Conservation (phyloP, 2,329 filamentous ascomycete species). For the Bretziella fagacearum region DNA sequence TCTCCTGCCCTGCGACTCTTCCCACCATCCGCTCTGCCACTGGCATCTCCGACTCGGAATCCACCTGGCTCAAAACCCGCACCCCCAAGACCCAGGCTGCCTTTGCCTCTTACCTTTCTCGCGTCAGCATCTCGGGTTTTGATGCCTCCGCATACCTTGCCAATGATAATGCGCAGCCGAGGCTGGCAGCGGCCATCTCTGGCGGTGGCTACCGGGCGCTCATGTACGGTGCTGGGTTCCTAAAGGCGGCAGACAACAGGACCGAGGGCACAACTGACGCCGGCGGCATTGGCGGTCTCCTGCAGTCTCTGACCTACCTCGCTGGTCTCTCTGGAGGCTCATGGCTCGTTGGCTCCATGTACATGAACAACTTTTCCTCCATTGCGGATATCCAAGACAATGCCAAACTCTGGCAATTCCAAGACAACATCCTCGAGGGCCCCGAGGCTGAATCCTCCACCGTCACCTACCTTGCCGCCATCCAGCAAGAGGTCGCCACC, state of each 20-base stretch:
- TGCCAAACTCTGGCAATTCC: conserved; percentile 25
- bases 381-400: conserved; percentile 30
- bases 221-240: conserved; percentile 62
- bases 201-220: conserved; percentile 80
- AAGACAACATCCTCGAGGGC: conserved; percentile 26
- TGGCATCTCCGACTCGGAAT: conserved; percentile 47
- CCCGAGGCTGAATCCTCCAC: conserved; percentile 18
- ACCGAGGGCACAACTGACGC: conserved; percentile 31
- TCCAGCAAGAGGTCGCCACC: conserved; percentile 22
- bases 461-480: conserved; percentile 22
- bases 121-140: conserved; percentile 60
- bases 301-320: conserved; percentile 69
- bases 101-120: conserved; percentile 56
- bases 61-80: conserved; percentile 53
- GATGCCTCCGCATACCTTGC: conserved; percentile 60
- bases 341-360: conserved; percentile 73
- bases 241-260: conserved; percentile 64
- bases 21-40: conserved; percentile 51
- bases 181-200: conserved; percentile 59
- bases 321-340: conserved; percentile 66
- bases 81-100: conserved; percentile 56
- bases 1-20: conserved; percentile 51
- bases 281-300: conserved; percentile 61
- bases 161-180: conserved; percentile 25
- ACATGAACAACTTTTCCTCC: conserved; percentile 67